Base-by-base conservation (phyloP, 108 stramenopile genomes). In the Cyclotella distinguenda region DNA sequence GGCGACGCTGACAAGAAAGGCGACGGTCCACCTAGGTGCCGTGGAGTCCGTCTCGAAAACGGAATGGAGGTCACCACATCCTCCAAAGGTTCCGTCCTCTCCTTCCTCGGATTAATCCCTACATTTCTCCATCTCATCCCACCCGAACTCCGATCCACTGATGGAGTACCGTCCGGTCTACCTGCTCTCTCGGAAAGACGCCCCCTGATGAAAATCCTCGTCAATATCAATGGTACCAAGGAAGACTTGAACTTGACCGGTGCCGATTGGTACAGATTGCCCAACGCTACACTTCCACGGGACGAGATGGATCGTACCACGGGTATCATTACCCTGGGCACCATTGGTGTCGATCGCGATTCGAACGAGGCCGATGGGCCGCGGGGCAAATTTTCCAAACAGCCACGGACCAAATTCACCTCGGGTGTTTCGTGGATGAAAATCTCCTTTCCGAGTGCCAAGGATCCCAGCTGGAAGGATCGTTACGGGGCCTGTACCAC, bases 371-470 rank as follows among this genome's bases (percentile, higher is more conserved):
- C n/a, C n/a, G n/a, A n/a, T n/a, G n/a, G n/a, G n/a, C n/a, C n/a
- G n/a, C n/a, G n/a, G n/a, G n/a, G n/a, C n/a, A n/a, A n/a, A n/a
- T n/a, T n/a, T n/a, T n/a, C n/a, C n/a, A n/a, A n/a, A n/a, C n/a
- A n/a, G 25, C 57, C 42, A 19, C 56, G 74, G 33, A 28, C 45
- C 13, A 90, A 89, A 64, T 95, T 83, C 59, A 74, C 84, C 38
- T 59, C 80, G 11, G 90, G 90, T 59, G 60, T 28, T 6, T 92
- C 90, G 3, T 95, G 89, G 89, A 82, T 90, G 77, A 82, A 90
- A 22, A 80, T 95, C 27, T 88, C 90, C 9, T 95, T 95, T 58
- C 94, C 94, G 6, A 92, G 90, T 28, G 91, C 94, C 4, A 92
- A 92, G 60, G 94, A 95, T 85, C 94, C 94, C 25, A 87, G 87